Conservation (phyloP, 1,139 yeast genomes). For the Yamadazyma mexicana region DNA sequence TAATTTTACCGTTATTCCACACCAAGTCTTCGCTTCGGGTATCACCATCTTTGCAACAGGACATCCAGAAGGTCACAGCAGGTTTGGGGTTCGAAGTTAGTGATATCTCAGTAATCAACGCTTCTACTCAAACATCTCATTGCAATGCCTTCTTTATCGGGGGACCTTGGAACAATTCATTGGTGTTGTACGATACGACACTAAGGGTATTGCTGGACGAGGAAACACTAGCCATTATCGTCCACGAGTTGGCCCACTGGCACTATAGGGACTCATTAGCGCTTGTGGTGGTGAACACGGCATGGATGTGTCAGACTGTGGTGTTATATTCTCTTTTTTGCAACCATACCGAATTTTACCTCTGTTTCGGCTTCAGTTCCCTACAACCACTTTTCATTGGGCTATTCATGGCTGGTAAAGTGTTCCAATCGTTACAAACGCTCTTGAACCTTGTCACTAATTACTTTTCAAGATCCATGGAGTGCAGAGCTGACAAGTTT, state of each 20-base stretch:
- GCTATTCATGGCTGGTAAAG: not conserved
- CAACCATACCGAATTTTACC: not conserved
- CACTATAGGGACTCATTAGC: not conserved
- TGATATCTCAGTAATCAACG: not conserved
- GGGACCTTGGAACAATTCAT: not conserved
- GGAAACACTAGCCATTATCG: not conserved
- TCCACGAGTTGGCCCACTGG: not conserved
- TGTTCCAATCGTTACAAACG: not conserved
- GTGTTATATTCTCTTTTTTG: not conserved
- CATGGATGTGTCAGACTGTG: not conserved
- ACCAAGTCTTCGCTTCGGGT: not conserved
- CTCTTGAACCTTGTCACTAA: not conserved
- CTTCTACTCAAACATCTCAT: not conserved
- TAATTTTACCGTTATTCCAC: not conserved
- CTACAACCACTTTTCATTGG: not conserved
- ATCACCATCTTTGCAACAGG: not conserved
- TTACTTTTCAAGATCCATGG: not conserved
- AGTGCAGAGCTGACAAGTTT: not conserved
- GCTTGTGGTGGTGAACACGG: not conserved
- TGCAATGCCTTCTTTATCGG: constrained; percentile 1
- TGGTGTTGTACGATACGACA: not conserved
- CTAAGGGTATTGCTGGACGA: not conserved
- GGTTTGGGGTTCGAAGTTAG: not conserved
- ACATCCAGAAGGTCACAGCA: not conserved
- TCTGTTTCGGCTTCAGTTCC: not conserved